Evolutionary conservation across 1,284 basidiomycete genomes (phyloP), one percentile per base, ranked within the genome.

Genomic region (Ganoderma lucidum): DNA sequence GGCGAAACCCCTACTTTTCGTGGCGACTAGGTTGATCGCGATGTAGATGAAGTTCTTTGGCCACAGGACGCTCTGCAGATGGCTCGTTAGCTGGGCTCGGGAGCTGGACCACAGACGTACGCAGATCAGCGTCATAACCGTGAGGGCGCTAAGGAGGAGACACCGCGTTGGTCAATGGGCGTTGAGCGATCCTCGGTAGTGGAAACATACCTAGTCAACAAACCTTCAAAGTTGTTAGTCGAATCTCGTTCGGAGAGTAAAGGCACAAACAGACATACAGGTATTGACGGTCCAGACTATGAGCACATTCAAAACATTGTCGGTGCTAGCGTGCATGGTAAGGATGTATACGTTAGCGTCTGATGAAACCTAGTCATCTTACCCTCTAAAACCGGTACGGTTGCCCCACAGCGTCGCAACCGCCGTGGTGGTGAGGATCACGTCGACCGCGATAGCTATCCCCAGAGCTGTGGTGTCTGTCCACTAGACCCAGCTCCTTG

Each of bases 221-320:
- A 30, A 23, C 51, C 51, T 53, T 17, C 3, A 35, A 35, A 3
- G 35, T 8, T 35, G 35, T 35, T 8, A 35, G 35, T 35, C 8
- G 35, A 8, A 35, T 35, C 35, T 35, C 35, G 35, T 35, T 35
- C 35, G 35, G 8, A 1, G 44, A 45, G 44, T 6, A 19, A 19
- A 45, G 19, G 2, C 4, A 17, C 5, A 45, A 17, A 3, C 14
- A 19, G 6, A 45, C 44, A 17, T 30, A 53, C 51, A 23, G 1
- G 51, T 53, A 30, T 53, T 53, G 51, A 53, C 12, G n/a, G 51
- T 53, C n/a, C 28, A 53, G 23, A 53, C 51, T 12, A 53, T 53
- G 23, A 53, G 51, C 12, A 53, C n/a, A 23, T 30, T 23, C n/a
- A 53, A 23, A 2, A 53, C 12, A 9, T 23, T 28, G 28, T 53